Evolutionary conservation across 805 yeast species (phyloP).

Genomic region (Sporopachydermia lactativora): DNA sequence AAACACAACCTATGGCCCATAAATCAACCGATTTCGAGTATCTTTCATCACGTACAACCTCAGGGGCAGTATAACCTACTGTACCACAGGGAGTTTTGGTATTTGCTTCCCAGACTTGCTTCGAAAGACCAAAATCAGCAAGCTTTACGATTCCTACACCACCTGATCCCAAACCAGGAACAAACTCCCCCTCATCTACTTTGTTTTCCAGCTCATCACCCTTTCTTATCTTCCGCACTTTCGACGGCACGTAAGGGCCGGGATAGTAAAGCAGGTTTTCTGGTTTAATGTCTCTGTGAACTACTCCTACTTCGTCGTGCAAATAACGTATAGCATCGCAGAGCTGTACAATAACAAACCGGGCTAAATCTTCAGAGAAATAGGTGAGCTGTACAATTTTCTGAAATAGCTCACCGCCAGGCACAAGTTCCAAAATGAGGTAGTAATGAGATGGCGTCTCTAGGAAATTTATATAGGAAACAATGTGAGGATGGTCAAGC

Average conservation of each 20-base stretch:
- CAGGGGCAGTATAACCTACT: constrained; percentile 97
- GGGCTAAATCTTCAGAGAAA: constrained; percentile 55
- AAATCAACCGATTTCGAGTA: constrained; percentile 92
- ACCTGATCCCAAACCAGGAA: constrained; percentile 78
- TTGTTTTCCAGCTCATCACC: constrained; percentile 32
- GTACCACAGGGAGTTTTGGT: constrained; percentile 98
- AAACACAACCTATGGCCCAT: constrained; percentile 98
- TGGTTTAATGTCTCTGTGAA: constrained; percentile 75
- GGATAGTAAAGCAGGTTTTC: constrained; percentile 59
- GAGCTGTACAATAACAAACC: constrained; percentile 62
- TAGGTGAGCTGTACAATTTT: constrained; percentile 68
- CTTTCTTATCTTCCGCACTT: constrained; percentile 18
- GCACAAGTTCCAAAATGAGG: constrained; percentile 49
- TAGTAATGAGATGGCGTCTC: constrained; percentile 42
- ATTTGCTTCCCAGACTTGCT: constrained; percentile 74
- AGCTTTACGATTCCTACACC: constrained; percentile 79
- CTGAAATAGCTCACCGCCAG: constrained; percentile 74
- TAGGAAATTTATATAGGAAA: constrained; percentile 36
- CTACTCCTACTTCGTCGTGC: constrained; percentile 58
- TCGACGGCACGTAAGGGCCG: constrained; percentile 28
- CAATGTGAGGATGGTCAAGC: constrained; percentile 35
- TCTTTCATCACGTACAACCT: constrained; percentile 84
- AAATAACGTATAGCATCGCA: constrained; percentile 56
- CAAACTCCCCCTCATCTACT: constrained; percentile 78
- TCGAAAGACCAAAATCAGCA: constrained; percentile 93